These are phyloP conservation scores for Apiospora pterosperma DNA, from an alignment of 2,329 filamentous ascomycete species.

Conservation along the genomic window DNA sequence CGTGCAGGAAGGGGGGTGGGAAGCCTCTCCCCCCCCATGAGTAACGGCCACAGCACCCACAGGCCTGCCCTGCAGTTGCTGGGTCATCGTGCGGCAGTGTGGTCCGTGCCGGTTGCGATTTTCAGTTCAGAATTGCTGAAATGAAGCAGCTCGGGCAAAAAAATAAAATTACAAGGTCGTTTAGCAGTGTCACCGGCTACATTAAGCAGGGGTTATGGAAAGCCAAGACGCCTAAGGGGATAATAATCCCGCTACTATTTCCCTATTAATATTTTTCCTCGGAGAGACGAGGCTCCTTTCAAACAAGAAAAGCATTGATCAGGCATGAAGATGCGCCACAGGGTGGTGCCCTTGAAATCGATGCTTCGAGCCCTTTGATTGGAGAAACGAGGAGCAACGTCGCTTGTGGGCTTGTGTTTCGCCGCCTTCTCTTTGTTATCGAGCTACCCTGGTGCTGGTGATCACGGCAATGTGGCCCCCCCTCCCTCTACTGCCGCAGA, in stretches of 20 bases:
- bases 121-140: conserved; percentile 18
- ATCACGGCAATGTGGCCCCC: conserved; percentile 1
- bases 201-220: background rate
- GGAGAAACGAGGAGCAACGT: background rate
- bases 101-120: conserved; percentile 18
- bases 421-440: conserved; percentile 1
- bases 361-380: background rate
- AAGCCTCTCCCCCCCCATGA: background rate
- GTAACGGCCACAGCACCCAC: background rate
- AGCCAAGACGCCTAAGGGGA: background rate
- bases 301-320: background rate
- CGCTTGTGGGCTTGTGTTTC: conserved; percentile 1
- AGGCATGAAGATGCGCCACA: background rate
- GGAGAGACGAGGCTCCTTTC: background rate
- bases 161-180: conserved; percentile 28
- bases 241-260: background rate
- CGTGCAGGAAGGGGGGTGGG: background rate
- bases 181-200: conserved; percentile 22
- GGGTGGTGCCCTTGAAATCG: background rate
- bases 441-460: background rate
- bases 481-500: background rate
- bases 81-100: conserved; percentile 19
- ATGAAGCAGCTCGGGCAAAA: conserved; percentile 24
- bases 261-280: background rate
- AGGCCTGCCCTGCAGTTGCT: conserved; percentile 12